Base-by-base conservation (phyloP, 441 rosid genomes). In the Jatropha podagrica region DNA sequence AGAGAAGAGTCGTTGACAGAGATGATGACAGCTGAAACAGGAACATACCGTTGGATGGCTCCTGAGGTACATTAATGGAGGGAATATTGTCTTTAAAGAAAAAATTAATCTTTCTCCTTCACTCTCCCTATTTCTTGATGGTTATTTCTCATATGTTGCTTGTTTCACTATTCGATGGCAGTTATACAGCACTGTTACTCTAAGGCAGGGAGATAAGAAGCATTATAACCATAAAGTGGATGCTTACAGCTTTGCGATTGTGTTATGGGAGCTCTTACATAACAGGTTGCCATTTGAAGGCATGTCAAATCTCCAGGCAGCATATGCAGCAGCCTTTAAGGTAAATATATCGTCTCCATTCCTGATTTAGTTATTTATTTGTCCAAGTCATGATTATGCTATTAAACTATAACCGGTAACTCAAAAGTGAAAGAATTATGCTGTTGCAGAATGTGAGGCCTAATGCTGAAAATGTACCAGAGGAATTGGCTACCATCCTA, bases 11-110 rank as follows among this genome's bases (percentile, higher is more conserved):
- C 97, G 8, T 74, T 93, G 73, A 93, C 97, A 0, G 98, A 92
- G 82, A 93, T 93, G 98, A 93, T 93, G 98, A 93, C 98, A 37
- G 97, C 98, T 73, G 98, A 93, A 84, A 90, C 98, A 3, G 98
- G 98, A 67, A 93, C 98, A 23, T 93, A 93, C 64, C 89, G 98
- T 37, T 93, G 98, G 98, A 93, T 93, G 98, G 98, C 98, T 60
- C 98, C 98, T 0, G 98, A 93, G 93, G 98, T 92, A 76, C n/a
- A 6, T 27, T 51, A 17, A 17, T 62, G 40, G 41, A 68, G 26
- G n/a, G 59, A n/a, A 15, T 0, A 59, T 0, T 27, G 26, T 59
- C 15, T 59, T 59, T 0, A 59, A 59, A 23, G 48, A 8, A 11
- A 26, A 23, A 59, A 59, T 23, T 3, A 40, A 8, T 23, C 15